Evolutionary conservation across 306 rosid genomes (phyloP), one percentile per base, ranked within the genome.

Genomic region (Glycine soja): DNA sequence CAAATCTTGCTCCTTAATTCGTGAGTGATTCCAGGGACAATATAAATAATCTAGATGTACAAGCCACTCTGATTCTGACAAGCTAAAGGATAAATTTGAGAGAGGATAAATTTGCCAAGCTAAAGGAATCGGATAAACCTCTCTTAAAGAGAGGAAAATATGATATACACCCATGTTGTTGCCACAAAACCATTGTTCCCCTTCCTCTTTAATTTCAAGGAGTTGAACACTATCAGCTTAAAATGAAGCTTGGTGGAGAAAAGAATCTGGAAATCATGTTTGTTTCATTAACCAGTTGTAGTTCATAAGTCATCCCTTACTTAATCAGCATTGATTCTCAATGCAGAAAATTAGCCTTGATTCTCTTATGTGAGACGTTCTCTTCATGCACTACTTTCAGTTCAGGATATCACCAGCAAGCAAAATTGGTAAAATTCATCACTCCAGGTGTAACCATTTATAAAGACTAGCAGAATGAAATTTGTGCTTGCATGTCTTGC

Each of bases 401-500:
- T 10, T 52, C 67, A 70, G 50, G 79, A 52, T 72, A 56, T 38
- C 76, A 56, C 62, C 75, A 52, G 72, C 66, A 12, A 56, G 46
- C 72, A 73, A 77, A 81, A 81, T 73, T 69, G 81, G 79, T 53
- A 58, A 56, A 61, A 61, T 77, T 77, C 43, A 77, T 46, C 40
- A 62, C 48, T 46, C 6, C 47, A 6, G 48, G 53, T 18, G 67
- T 43, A 73, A 74, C 98, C 99, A 95, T 81, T 91, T 95, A 66
- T 86, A 93, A 54, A 95, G 98, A 82, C 97, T 93, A 47, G 98
- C 98, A 36, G 97, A 88, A 80, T 95, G 99, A 90, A 95, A 95
- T 83, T 92, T 95, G 92, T 93, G 97, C 85, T 93, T 95, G 97
- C 99, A 95, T 30, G 99, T 95, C 88, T 81, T 91, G 97, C 99